Evolutionary conservation across 805 yeast species (phyloP).

Genomic region (Peterozyma toletana): DNA sequence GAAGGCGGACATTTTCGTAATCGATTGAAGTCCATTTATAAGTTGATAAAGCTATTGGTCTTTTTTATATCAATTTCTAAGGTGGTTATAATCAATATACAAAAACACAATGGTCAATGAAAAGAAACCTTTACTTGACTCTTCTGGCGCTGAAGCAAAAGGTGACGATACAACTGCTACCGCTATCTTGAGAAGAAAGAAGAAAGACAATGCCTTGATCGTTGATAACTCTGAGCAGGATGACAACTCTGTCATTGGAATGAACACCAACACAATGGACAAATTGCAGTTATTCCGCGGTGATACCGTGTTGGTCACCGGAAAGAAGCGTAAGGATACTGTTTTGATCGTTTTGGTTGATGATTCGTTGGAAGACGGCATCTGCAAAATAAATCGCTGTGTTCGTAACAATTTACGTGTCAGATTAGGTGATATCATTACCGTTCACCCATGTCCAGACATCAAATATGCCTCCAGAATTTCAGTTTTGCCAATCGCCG

Average conservation of each 20-base stretch:
- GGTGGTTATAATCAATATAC: background rate
- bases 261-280: conserved; percentile 95
- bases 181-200: conserved; percentile 93
- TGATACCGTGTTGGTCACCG: conserved; percentile 94
- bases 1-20: no score
- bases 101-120: conserved; percentile 17
- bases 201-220: conserved; percentile 88
- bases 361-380: conserved; percentile 94
- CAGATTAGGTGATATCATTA: conserved; percentile 86
- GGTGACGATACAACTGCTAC: conserved; percentile 68
- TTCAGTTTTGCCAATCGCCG: conserved; percentile 94
- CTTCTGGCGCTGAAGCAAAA: conserved; percentile 24
- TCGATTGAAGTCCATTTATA: no score
- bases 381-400: conserved; percentile 89
- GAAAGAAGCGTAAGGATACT: conserved; percentile 96
- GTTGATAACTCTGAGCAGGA: conserved; percentile 97
- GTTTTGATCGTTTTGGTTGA: conserved; percentile 93
- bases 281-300: conserved; percentile 92
- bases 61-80: no score
- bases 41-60: no score
- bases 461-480: conserved; percentile 95
- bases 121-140: conserved; percentile 29
- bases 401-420: conserved; percentile 93
- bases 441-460: conserved; percentile 95
- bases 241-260: conserved; percentile 93